Conservation (phyloP, 768 basidiomycete genomes). For the Gelatoporia subvermispora region DNA sequence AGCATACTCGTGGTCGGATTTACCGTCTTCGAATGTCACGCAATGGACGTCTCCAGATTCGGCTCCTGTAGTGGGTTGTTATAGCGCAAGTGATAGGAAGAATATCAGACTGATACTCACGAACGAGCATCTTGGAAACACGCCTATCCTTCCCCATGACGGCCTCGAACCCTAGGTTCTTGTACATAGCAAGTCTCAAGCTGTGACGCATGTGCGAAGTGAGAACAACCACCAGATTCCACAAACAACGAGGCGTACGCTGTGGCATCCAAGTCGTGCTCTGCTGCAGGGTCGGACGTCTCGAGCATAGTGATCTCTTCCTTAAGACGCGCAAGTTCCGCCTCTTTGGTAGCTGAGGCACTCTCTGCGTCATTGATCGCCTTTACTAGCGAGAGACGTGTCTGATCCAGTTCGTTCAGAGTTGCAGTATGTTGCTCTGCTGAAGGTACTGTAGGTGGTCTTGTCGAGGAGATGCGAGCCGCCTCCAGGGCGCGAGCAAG, state of each 20-base stretch:
- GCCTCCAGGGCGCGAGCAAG: constrained; percentile 61
- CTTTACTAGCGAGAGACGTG: constrained; percentile 62
- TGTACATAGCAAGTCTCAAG: constrained; percentile 63
- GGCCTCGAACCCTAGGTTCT: constrained; percentile 68
- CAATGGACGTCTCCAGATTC: constrained; percentile 38
- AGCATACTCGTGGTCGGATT: constrained; percentile 24
- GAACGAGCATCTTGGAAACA: constrained; percentile 58
- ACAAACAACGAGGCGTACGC: constrained; percentile 39
- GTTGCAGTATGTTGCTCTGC: constrained; percentile 53
- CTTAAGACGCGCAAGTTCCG: constrained; percentile 63
- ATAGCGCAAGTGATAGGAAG: not conserved
- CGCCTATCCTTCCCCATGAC: constrained; percentile 48
- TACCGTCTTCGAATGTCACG: constrained; percentile 24
- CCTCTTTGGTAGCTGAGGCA: constrained; percentile 60
- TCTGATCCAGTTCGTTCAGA: constrained; percentile 62
- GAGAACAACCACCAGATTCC: not conserved
- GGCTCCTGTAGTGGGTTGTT: constrained; percentile 33
- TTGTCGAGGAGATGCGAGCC: constrained; percentile 64
- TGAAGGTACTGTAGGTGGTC: constrained; percentile 67
- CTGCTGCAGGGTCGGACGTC: constrained; percentile 64
- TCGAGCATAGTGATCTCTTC: constrained; percentile 59
- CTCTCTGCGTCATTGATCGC: constrained; percentile 71
- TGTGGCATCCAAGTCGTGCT: constrained; percentile 69
- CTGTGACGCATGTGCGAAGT: constrained; percentile 30
- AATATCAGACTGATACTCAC: constrained; percentile 38